These are phyloP conservation scores for Ceratobasidium sp. DNA, from an alignment of 1,284 basidiomycete species.

Conservation along the genomic window DNA sequence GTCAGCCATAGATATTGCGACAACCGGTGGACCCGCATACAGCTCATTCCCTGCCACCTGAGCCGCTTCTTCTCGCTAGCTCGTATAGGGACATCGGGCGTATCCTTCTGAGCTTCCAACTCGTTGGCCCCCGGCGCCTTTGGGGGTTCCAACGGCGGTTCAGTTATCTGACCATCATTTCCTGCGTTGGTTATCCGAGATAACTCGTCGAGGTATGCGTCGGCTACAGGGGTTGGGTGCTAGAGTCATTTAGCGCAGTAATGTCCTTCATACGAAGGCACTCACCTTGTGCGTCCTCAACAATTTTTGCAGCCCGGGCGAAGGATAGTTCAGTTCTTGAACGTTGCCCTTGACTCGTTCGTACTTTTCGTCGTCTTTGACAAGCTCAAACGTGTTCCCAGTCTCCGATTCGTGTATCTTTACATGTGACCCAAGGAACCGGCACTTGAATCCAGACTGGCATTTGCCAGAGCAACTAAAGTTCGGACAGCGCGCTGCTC, in stretches of 20 bases:
- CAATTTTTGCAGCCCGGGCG: slow-evolving; percentile 65
- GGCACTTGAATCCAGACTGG: slow-evolving; percentile 88
- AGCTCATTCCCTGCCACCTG: slow-evolving; percentile 88
- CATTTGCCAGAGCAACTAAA: slow-evolving; percentile 83
- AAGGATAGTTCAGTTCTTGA: slow-evolving; percentile 81
- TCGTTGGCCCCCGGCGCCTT: slow-evolving; percentile 45
- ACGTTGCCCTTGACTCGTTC: slow-evolving; percentile 63
- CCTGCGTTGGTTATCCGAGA: slow-evolving; percentile 58
- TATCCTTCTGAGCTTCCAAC: slow-evolving; percentile 56
- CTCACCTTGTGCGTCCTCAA: slow-evolving; percentile 75
- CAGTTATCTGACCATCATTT: slow-evolving; percentile 49
- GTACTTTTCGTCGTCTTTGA: slow-evolving; percentile 69
- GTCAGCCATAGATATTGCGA: neutral
- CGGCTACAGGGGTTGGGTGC: slow-evolving; percentile 74
- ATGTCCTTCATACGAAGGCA: slow-evolving; percentile 8
- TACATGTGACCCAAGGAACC: slow-evolving; percentile 85
- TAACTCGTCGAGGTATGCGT: slow-evolving; percentile 73
- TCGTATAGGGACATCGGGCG: slow-evolving; percentile 74
- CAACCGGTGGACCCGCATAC: slow-evolving; percentile 58
- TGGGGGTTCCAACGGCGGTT: slow-evolving; percentile 28
- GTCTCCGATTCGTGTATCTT: slow-evolving; percentile 51
- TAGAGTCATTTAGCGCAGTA: slow-evolving; percentile 52
- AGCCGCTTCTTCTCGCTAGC: slow-evolving; percentile 88
- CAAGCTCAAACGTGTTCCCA: slow-evolving; percentile 60
- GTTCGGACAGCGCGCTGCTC: slow-evolving; percentile 72